Conservation (phyloP, 352 stramenopile species). For the Blastocystis sp. region DNA sequence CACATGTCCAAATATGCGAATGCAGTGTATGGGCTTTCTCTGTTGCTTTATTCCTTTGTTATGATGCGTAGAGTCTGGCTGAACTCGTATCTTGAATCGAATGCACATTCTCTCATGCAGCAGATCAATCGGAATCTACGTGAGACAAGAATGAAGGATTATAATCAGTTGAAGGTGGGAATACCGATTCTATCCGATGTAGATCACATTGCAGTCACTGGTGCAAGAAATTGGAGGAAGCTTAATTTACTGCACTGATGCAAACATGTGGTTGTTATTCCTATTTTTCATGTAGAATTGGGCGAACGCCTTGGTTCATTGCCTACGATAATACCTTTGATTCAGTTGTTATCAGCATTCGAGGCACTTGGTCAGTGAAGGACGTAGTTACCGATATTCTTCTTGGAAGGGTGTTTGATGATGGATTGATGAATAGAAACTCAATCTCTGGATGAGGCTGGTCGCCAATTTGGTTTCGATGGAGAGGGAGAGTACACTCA, state of each 20-base stretch:
- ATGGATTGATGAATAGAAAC: not conserved
- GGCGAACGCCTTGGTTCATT: constrained; percentile 39
- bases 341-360: constrained; percentile 19
- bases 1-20: constrained; percentile 35
- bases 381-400: constrained; percentile 44
- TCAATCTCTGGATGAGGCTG: not conserved
- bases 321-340: constrained; percentile 28
- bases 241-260: constrained; percentile 14
- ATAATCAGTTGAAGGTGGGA: constrained; percentile 15
- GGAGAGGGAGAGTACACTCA: constrained; percentile 18
- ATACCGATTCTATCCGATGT: not conserved
- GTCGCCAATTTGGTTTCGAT: constrained; percentile 3
- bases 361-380: constrained; percentile 20
- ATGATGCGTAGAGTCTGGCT: not conserved
- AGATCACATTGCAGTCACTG: constrained; percentile 25
- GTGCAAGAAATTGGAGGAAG: not conserved
- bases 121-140: not conserved
- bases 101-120: not conserved
- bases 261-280: not conserved
- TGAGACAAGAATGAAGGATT: not conserved
- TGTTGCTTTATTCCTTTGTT: not conserved
- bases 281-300: not conserved
- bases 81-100: constrained; percentile 16
- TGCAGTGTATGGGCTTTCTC: constrained; percentile 27
- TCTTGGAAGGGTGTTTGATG: not conserved